Evolutionary conservation across 306 rosid genomes (phyloP).

Genomic region (Ochetophila trinervis): DNA sequence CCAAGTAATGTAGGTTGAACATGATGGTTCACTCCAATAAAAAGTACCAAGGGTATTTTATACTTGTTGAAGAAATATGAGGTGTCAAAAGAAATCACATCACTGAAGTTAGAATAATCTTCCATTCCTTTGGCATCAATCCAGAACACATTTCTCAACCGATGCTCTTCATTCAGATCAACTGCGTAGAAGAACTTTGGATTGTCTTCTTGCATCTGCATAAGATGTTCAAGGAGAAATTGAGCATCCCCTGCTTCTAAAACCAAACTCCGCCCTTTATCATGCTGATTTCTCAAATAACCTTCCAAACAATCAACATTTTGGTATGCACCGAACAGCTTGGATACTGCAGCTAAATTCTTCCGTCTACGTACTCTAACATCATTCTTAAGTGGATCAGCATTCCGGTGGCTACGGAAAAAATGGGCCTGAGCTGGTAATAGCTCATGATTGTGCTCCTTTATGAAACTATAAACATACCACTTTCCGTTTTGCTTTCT

Average conservation of each 20-base stretch:
- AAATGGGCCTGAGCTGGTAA: conserved; percentile 29
- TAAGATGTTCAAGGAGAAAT: conserved; percentile 22
- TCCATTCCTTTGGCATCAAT: conserved; percentile 31
- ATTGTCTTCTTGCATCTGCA: conserved; percentile 26
- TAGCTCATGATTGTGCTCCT: conserved; percentile 33
- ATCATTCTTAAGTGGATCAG: conserved; percentile 19
- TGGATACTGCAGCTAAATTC: conserved; percentile 17
- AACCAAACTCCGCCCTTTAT: conserved; percentile 21
- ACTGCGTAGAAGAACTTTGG: conserved; percentile 32
- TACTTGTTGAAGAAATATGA: conserved; percentile 28
- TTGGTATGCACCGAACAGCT: conserved; percentile 25
- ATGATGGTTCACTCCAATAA: conserved; percentile 32
- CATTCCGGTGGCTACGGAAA: conserved; percentile 25
- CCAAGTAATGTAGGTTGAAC: conserved; percentile 28
- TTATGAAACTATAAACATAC: conserved; percentile 21
- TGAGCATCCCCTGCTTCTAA: conserved; percentile 31
- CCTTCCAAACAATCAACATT: conserved; percentile 28
- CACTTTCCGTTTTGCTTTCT: conserved; percentile 24
- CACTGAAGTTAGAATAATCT: conserved; percentile 25
- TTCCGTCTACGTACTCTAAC: conserved; percentile 25
- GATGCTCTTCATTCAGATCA: conserved; percentile 31
- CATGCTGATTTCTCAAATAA: conserved; percentile 29
- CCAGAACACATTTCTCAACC: conserved; percentile 30
- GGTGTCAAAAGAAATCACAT: conserved; percentile 28
- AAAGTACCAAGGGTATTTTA: conserved; percentile 26